Base-by-base conservation (phyloP, 352 stramenopile species). In the Globisporangium takayamanum region DNA sequence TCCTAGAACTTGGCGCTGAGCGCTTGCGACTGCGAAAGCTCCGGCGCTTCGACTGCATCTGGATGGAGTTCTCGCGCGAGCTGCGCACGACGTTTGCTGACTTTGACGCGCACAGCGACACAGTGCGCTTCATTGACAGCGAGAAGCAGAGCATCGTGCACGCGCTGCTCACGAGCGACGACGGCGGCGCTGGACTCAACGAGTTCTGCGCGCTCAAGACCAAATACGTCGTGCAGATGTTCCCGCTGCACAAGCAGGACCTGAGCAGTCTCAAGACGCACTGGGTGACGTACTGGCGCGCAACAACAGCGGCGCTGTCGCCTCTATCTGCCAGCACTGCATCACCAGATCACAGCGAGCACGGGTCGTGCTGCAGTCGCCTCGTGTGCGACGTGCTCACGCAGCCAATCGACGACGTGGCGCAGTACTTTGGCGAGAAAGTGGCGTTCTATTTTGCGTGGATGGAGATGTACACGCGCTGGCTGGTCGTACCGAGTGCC, bases 381-480 rank as follows among this genome's bases (percentile, higher is more conserved):
- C 33, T 75, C 5, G 11, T 8, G 8, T 44, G 39, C 6, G 50
- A 65, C 10, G 55, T 78, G 8, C 57, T 96, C 18, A 59, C 73
- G 3, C 87, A 96, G 68, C 89, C 89, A 3, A 73, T 97, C 41
- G 84, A 97, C 56, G 60, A 85, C 28, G 82, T 97, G 11, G 82
- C 83, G 30, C 74, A 94, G 60, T 97, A 97, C 70, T 97, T 95
- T 60, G 91, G 91, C 18, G 88, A 97, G 56, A 80, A 83, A 6
- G 67, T 96, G 15, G 90, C 88, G 20, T 97, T 96, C 64, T 97
- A 97, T 68, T 97, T 97, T 69, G 91, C 89, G 36, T 97, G 88
- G 80, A 78, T 95, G 64, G 84, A 94, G 57, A 78, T 96, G 65
- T 97, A 97, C 74, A 97, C 91, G 20, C 79, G 73, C 18, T 95